Evolutionary conservation across 208 protist genomes (phyloP).

Genomic region (Wallacemonas collosoma): DNA sequence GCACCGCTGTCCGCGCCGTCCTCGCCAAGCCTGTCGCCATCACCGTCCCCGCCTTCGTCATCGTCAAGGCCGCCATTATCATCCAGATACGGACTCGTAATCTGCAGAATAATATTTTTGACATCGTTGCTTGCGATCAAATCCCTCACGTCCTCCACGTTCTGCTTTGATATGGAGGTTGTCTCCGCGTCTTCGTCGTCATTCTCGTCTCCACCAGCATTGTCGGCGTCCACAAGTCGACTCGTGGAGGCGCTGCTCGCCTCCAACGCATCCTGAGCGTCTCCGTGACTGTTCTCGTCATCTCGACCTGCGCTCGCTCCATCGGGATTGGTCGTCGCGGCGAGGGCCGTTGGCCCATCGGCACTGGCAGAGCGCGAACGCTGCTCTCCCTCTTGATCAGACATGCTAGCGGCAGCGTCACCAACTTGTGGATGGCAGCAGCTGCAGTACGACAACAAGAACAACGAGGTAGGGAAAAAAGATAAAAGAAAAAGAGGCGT

Average conservation of each 20-base stretch:
- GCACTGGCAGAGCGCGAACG: not conserved
- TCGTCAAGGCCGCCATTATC: constrained; percentile 66
- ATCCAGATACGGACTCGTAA: constrained; percentile 83
- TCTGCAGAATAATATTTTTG: constrained; percentile 89
- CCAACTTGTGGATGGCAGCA: not conserved
- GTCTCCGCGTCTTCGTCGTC: constrained; percentile 23
- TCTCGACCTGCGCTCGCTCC: not conserved
- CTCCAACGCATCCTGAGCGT: constrained; percentile 2
- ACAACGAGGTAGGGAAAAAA: constrained; percentile 1
- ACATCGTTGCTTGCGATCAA: constrained; percentile 77
- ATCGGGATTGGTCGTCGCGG: constrained; percentile 8
- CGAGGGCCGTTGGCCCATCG: not conserved
- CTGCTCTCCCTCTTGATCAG: not conserved
- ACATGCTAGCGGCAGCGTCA: not conserved
- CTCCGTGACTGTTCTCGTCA: not conserved
- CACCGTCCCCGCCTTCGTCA: constrained; percentile 22
- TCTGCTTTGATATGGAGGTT: constrained; percentile 12
- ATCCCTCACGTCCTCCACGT: constrained; percentile 28
- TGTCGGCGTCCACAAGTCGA: constrained; percentile 5
- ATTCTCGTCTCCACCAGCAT: constrained; percentile 22
- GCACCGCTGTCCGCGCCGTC: constrained; percentile 55
- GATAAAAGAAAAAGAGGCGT: not conserved
- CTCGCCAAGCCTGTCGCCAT: constrained; percentile 33
- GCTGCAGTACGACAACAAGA: not conserved
- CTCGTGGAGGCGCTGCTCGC: constrained; percentile 11